Evolutionary conservation across 768 basidiomycete genomes (phyloP).

Genomic region (Cystobasidium onofrii): DNA sequence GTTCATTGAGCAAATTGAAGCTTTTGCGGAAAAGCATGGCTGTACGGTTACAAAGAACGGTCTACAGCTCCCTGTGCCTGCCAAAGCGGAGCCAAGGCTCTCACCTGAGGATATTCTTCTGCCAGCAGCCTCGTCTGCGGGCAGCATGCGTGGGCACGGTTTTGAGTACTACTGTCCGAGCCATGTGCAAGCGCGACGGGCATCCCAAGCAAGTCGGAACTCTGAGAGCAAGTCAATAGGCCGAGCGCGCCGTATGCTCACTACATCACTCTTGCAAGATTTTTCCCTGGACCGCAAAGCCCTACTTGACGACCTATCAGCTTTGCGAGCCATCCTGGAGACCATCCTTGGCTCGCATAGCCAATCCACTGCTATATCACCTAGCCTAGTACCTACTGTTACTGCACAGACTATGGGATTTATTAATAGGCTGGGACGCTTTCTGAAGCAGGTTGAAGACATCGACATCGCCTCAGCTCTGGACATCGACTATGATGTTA

Average conservation of each 20-base stretch:
- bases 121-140: not conserved
- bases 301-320: not conserved
- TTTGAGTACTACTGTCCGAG: not conserved
- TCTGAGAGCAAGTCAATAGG: not conserved
- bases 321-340: not conserved
- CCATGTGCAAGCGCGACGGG: not conserved
- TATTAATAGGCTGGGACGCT: conserved; percentile 52
- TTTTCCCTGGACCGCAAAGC: not conserved
- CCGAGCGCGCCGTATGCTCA: not conserved
- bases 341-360: not conserved
- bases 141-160: conserved; percentile 14
- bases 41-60: not conserved
- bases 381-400: conserved; percentile 9
- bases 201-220: not conserved
- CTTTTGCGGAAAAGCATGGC: not conserved
- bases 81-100: not conserved
- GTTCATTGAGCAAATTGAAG: conserved; percentile 24
- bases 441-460: conserved; percentile 54
- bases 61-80: not conserved
- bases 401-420: not conserved
- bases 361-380: not conserved
- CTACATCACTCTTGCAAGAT: not conserved
- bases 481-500: conserved; percentile 58
- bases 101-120: not conserved
- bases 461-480: conserved; percentile 72